Evolutionary conservation across 768 basidiomycete species (phyloP).

Genomic region (Boletus insuetus): DNA sequence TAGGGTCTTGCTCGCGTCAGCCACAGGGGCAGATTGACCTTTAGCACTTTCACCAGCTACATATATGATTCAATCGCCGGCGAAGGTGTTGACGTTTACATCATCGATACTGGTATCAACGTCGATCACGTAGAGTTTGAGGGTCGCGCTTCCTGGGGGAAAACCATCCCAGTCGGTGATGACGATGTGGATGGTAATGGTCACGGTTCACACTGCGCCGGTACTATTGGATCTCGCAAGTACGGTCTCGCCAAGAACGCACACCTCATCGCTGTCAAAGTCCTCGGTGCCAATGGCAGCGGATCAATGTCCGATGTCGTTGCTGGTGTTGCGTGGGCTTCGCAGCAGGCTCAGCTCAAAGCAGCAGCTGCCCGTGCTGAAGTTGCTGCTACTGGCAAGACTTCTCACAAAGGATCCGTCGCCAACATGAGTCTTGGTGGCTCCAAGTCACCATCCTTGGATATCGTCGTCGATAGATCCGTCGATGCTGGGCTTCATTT

Average conservation of each 20-base stretch:
- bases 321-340: slow-evolving; percentile 82
- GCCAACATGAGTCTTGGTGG: slow-evolving; percentile 98
- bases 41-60: slow-evolving; percentile 85
- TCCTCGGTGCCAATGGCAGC: slow-evolving; percentile 90
- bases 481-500: slow-evolving; percentile 88
- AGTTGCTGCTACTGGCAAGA: slow-evolving; percentile 68
- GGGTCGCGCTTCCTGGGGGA: slow-evolving; percentile 90
- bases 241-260: slow-evolving; percentile 97
- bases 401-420: slow-evolving; percentile 89
- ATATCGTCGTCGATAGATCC: slow-evolving; percentile 81
- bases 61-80: slow-evolving; percentile 70
- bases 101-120: slow-evolving; percentile 91
- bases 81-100: slow-evolving; percentile 89
- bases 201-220: slow-evolving; percentile 93
- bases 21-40: slow-evolving; percentile 71
- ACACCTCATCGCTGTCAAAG: slow-evolving; percentile 87
- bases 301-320: slow-evolving; percentile 96
- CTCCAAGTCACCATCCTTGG: slow-evolving; percentile 83
- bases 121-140: slow-evolving; percentile 80
- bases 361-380: slow-evolving; percentile 63
- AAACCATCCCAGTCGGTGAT: slow-evolving; percentile 83
- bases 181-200: slow-evolving; percentile 91
- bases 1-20: slow-evolving; percentile 96
- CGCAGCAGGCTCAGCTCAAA: slow-evolving; percentile 48
- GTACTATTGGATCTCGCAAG: slow-evolving; percentile 89